Base-by-base conservation (phyloP, 768 basidiomycete genomes). In the Podaxis rugospora region DNA sequence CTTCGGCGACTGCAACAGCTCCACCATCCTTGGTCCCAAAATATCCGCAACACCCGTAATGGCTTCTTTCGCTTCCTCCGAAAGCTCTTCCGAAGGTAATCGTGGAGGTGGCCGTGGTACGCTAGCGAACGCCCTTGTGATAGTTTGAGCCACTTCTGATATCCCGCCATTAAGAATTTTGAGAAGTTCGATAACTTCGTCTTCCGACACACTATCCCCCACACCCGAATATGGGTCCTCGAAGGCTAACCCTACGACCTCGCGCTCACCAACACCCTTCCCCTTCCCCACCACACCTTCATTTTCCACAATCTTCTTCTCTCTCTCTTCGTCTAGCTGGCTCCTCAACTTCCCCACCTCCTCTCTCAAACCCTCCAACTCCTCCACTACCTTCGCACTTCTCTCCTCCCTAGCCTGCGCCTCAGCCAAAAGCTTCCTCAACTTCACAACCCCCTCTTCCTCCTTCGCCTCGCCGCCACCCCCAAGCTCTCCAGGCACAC, bases 1-100 rank as follows among this genome's bases (percentile, higher is more conserved):
- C 25, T 10, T 21, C 5, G 74, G 69, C 14, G 66, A 62, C 64
- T 69, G 73, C 25, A 82, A 66, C 63, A 80, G 61, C 37, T 74
- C 74, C 27, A 78, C 74, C 74, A 81, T 72, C 35, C 71, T 68
- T 5, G 67, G 61, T 7, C 77, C 77, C 25, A 77, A 63, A 13
- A 72, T 73, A 47, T 72, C 72, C 25, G 68, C 66, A 3, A 72
- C 69, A 25, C 72, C 65, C n/a, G 64, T 64, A 47, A 65, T 62
- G 1, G 72, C 73, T 35, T 72, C 65, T 21, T 66, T 66, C 18
- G 62, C 55, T 36, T 73, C 69, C 27, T 70, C 69, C 32, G 69
- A 67, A 18, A 66, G 63, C 35, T 63, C 61, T 27, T 70, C 67
- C 50, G 42, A 53, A 16, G 47, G 25, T 28, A 35, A 21, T 14